Conservation (phyloP, 805 yeast genomes). For the Tetrapisispora pingtungensis region DNA sequence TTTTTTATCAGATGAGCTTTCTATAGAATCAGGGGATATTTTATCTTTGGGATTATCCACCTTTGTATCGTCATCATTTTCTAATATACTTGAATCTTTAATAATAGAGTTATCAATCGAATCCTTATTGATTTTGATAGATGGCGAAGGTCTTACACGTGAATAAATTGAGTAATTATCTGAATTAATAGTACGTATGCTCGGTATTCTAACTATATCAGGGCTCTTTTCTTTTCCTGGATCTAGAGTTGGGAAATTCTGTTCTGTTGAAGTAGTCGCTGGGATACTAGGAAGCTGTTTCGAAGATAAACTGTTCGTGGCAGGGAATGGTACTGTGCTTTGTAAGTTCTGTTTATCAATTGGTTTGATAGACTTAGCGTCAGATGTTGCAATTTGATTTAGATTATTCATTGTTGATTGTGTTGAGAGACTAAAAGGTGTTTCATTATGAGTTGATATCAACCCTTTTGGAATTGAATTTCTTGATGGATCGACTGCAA, state of each 20-base stretch:
- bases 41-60: not conserved
- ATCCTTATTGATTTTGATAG: not conserved
- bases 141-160: slow-evolving; percentile 2
- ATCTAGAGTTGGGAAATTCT: not conserved
- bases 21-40: not conserved
- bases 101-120: not conserved
- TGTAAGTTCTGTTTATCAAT: not conserved
- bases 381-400: not conserved
- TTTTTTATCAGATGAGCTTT: not conserved
- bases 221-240: not conserved
- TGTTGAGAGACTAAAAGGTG: slow-evolving; percentile 20
- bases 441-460: slow-evolving; percentile 27
- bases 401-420: not conserved
- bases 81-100: not conserved
- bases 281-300: not conserved
- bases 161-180: slow-evolving; percentile 1
- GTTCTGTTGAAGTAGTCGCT: not conserved
- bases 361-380: not conserved
- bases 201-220: not conserved
- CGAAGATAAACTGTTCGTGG: not conserved
- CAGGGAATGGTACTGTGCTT: not conserved
- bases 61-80: not conserved
- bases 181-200: not conserved
- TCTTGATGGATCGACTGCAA: slow-evolving; percentile 23
- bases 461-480: slow-evolving; percentile 26